Base-by-base conservation (phyloP, 345 rosid species). In the Eucalyptus decipiens region DNA sequence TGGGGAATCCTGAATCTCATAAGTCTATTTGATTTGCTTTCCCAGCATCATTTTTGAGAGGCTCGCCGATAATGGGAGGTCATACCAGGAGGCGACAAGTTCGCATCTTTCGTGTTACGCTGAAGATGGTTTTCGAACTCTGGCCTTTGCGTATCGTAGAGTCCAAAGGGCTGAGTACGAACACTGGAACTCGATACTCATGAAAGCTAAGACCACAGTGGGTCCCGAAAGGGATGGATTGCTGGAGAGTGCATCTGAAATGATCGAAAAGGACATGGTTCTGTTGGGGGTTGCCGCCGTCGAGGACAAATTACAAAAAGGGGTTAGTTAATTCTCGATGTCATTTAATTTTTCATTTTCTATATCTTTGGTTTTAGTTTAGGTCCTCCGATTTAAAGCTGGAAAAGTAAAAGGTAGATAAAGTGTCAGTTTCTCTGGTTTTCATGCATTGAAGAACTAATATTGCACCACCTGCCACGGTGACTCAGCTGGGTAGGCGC, bases 241-340 rank as follows among this genome's bases (percentile, higher is more conserved):
- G 87, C 97, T 96, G 2, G 97, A 96, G 91, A 92, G 90, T 90
- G 95, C 94, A 87, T 93, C 96, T 2, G 96, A 96, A 85, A 91
- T 94, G 93, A 96, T 96, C 24, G 99, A 97, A 89, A 95, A 93
- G 87, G 96, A 97, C 89, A 87, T 97, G 56, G 94, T 92, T 60
- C 91, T 97, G 85, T 89, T 96, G 30, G 99, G 99, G 83, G 98
- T 92, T 86, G 93, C 91, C 48, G 96, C 98, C 80, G 96, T 97
- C 21, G 98, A 97, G 91, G 99, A 96, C 93, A 97, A 95, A 89
- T 91, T 97, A 88, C 99, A 96, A 87, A 93, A 94, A 91, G 97
- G 98, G 97, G 99, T 96, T 85, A 92, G 93, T 86, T 28, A 40
- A 37, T 87, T 67, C 86, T 89, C 88, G 56, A 17, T 54, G 47